These are phyloP conservation scores for Diphasiastrum complanatum DNA, from an alignment of 83 land plant genomes.

Conservation along the genomic window DNA sequence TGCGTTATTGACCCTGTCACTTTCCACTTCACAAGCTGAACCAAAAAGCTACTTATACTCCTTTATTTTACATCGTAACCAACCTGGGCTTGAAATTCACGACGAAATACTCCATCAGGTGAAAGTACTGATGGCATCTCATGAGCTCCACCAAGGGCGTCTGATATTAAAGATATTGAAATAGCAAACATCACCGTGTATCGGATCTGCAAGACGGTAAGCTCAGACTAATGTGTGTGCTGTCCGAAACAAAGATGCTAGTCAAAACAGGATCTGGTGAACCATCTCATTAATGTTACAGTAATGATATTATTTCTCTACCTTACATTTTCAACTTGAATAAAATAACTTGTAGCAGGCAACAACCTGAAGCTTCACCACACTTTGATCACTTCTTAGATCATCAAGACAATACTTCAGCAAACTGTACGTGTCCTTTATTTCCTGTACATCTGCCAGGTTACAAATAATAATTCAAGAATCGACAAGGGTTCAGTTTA, in stretches of 20 bases:
- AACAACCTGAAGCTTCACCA: constrained; percentile 66
- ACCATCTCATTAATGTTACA: no score
- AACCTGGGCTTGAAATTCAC: constrained; percentile 79
- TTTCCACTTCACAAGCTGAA: no score
- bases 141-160: constrained; percentile 65
- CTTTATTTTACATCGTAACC: constrained; percentile 20
- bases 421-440: constrained; percentile 56
- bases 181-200: constrained; percentile 74
- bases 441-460: constrained; percentile 69
- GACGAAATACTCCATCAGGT: constrained; percentile 51
- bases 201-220: constrained; percentile 51
- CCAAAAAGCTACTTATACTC: no score
- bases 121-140: constrained; percentile 61
- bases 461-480: background rate
- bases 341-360: background rate
- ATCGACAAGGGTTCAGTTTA: background rate
- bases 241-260: no score
- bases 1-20: background rate
- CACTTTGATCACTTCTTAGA: constrained; percentile 20
- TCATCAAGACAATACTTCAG: constrained; percentile 69
- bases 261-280: no score
- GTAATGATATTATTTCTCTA: no score
- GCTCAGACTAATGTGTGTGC: no score
- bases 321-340: no score
- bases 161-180: constrained; percentile 69